Evolutionary conservation across 2,329 filamentous ascomycete species (phyloP), one percentile per base, ranked within the genome.

Genomic region (Helicocarpus griseus): DNA sequence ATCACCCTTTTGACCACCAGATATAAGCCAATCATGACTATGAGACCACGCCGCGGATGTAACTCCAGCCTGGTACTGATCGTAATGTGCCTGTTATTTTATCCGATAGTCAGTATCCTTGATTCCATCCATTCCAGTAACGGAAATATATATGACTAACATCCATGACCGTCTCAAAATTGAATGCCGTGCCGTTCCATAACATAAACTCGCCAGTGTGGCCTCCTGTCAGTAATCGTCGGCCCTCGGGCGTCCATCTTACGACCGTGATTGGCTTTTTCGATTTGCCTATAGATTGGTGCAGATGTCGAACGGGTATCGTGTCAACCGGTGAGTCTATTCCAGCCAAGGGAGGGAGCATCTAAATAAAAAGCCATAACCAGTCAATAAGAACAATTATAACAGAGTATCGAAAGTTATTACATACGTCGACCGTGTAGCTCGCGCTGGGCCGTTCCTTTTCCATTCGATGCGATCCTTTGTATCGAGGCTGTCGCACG

Each of bases 101-200:
- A 56, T 55, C 49, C 49, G 21, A 28, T n/a, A n/a, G 31, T 48
- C 21, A 48, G 7, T 3, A 28, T 38, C n/a, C n/a, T n/a, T n/a
- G n/a, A n/a, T n/a, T n/a, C n/a, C n/a, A n/a, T n/a, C n/a, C n/a
- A n/a, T n/a, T n/a, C n/a, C n/a, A n/a, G n/a, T n/a, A n/a, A n/a
- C n/a, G n/a, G n/a, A 24, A 8, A 6, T 39, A 9, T 9, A 9
- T 11, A 19, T 24, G n/a, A 50, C 70, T 49, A 58, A 77, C 74
- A 68, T 95, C 90, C 87, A 96, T 96, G 26, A 98, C 96, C 3
- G 93, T 97, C 73, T 98, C 93, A 62, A 98, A 98, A 69, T 98
- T 97, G 79, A 98, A 98, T 22, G 89, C 91, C 40, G 91, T 97
- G 56, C 93, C 93, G 67, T 98, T 98, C 93, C 93, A 98, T 3